phyloP scores from a whole-genome alignment of 1,284 basidiomycete species.

The Ceratobasidium sp. region DNA sequence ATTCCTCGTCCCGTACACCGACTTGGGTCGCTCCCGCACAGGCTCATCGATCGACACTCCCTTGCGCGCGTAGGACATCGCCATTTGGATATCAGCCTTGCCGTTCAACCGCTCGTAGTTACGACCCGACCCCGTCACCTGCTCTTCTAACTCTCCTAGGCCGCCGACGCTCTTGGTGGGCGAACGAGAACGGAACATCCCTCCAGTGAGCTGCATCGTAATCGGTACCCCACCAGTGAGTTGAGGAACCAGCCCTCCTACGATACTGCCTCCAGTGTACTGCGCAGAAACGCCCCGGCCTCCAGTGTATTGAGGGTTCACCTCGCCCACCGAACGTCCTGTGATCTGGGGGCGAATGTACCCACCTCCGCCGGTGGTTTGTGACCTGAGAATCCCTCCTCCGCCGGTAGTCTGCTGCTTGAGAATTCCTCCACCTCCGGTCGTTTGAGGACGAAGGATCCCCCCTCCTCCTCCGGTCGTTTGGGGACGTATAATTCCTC shows the following conservation, averaged over 20 bases:
- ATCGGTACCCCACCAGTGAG: conserved; percentile 77
- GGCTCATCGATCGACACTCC: conserved; percentile 39
- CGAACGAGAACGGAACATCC: conserved; percentile 54
- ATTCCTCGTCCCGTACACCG: conserved; percentile 69
- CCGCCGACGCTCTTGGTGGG: conserved; percentile 34
- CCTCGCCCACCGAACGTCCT: conserved; percentile 20
- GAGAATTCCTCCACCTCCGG: conserved; percentile 31
- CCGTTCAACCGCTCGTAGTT: conserved; percentile 11
- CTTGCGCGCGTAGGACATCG: conserved; percentile 31
- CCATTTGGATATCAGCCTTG: conserved; percentile 21
- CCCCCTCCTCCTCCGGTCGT: conserved; percentile 36
- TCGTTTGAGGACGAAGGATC: conserved; percentile 20
- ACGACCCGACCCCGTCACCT: conserved; percentile 29
- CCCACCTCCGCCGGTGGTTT: conserved; percentile 56
- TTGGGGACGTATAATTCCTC: conserved; percentile 28
- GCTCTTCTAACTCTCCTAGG: conserved; percentile 27
- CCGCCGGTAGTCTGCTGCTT: conserved; percentile 44
- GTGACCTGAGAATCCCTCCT: conserved; percentile 64
- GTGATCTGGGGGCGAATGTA: conserved; percentile 43
- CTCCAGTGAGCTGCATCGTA: conserved; percentile 80
- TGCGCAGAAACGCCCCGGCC: conserved; percentile 54
- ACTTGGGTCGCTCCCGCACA: conserved; percentile 65
- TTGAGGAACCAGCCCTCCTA: conserved; percentile 62
- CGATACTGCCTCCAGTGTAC: conserved; percentile 59
- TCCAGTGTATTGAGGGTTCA: conserved; percentile 12